Base-by-base conservation (phyloP, 148 eudicot species). In the Mesembryanthemum crystallinum region DNA sequence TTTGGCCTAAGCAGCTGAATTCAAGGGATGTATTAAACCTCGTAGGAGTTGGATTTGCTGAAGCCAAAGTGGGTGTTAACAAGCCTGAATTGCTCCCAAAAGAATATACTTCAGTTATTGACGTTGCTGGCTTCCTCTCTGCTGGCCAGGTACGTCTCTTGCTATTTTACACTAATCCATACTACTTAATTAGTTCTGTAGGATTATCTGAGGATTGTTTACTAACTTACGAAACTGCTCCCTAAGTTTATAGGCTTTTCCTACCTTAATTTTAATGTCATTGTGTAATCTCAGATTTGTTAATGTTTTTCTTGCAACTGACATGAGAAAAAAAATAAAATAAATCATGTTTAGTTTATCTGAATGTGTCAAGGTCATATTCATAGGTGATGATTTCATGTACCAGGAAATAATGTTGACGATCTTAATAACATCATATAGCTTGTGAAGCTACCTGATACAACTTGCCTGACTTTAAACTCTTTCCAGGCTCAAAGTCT, bases 81-180 rank as follows among this genome's bases (percentile, higher is more conserved):
- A 92, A 94, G 86, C 98, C 98, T 67, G 96, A 94, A 80, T 81
- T 94, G 84, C 93, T 94, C 39, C 98, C 98, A 35, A 82, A 86
- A 64, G 97, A 90, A 71, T 92, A 83, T 61, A 90, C 89, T 28
- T 52, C 96, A 1, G 92, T 94, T 24, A 90, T 94, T 80, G 98
- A 94, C 81, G 95, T 92, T 82, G 98, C 98, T 33, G 98, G 98
- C 35, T 94, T 94, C 85, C 90, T 94, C 73, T 94, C 98, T 20
- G 90, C 85, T 73, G 98, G 98, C 30, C 97, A 92, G 96, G 97
- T 94, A 15, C 57, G 30, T 24, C 29, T 32, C 61, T 33, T 72
- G 21, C 51, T 67, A 58, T 9, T 43, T 27, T 28, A 63, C 30
- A 14, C 33, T 65, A 30, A 30, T 11, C 7, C 27, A 39, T 21